phyloP scores from a whole-genome alignment of 139 green algal species.

The Limnomonas spitsbergensis region DNA sequence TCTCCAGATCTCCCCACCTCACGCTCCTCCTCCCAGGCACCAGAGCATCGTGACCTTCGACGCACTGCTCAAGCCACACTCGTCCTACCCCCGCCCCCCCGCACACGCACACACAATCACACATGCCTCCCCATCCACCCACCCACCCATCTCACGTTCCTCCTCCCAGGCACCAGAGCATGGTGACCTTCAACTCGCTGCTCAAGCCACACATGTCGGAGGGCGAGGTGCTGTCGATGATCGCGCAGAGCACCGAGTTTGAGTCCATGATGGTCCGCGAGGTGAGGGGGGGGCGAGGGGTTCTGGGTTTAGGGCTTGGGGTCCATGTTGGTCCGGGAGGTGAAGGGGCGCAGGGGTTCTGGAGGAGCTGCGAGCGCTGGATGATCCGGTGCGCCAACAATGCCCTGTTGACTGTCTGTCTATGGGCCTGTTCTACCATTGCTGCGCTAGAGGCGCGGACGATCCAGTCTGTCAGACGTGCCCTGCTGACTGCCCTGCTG shows the following conservation, averaged over 20 bases:
- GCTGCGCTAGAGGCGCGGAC: no score
- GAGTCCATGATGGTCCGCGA: conserved; percentile 85
- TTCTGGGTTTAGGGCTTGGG: neutral
- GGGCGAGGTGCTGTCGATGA: conserved; percentile 76
- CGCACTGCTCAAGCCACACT: conserved; percentile 71
- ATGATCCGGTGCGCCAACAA: no score
- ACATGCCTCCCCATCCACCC: no score
- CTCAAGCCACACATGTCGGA: conserved; percentile 81
- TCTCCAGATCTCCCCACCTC: no score
- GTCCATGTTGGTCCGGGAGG: neutral
- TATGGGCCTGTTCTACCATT: no score
- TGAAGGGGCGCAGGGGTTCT: neutral
- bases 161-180: conserved; percentile 53
- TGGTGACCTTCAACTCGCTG: conserved; percentile 83
- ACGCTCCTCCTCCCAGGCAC: conserved; percentile 48
- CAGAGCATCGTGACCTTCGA: conserved; percentile 83
- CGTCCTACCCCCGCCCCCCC: no score
- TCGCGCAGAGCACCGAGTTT: conserved; percentile 89
- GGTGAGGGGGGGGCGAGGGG: conserved; percentile 4
- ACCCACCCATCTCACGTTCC: no score
- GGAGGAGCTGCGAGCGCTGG: no score
- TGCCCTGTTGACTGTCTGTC: no score
- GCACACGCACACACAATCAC: no score
- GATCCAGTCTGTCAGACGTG: no score
- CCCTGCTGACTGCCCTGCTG: no score